These are phyloP conservation scores for Nannochloropsis gaditana DNA, from an alignment of 108 stramenopile genomes.

Conservation along the genomic window DNA sequence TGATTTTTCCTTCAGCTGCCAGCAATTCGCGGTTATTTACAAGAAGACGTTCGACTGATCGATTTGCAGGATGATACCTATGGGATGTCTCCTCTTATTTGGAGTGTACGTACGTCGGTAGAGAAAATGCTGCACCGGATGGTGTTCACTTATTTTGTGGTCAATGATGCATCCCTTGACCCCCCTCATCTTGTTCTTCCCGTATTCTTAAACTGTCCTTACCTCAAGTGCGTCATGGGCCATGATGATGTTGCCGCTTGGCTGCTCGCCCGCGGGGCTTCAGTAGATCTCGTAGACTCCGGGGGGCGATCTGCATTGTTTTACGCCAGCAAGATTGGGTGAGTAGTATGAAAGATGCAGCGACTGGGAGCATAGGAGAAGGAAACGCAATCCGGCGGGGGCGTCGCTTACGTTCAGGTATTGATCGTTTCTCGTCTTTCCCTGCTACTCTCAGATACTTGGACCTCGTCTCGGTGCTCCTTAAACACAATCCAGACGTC, in stretches of 20 bases:
- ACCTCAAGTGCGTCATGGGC: conserved; percentile 13
- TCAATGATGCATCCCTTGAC: neutral
- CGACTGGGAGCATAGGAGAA: neutral
- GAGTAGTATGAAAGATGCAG: neutral
- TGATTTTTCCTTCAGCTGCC: neutral
- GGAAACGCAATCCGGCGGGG: neutral
- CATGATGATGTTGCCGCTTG: conserved; percentile 5
- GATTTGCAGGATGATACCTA: neutral
- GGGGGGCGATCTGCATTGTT: conserved; percentile 2
- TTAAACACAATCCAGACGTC: neutral
- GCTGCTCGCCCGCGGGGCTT: neutral
- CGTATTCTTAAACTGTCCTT: neutral
- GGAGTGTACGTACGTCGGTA: neutral
- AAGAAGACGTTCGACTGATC: neutral
- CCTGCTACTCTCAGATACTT: neutral
- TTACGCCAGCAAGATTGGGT: conserved; percentile 20
- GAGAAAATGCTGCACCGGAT: neutral
- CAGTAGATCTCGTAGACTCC: neutral
- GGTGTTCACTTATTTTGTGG: too few species aligned
- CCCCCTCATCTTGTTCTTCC: neutral
- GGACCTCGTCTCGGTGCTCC: neutral
- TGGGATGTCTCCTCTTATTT: neutral
- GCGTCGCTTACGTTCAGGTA: too few species aligned
- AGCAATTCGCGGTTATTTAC: neutral
- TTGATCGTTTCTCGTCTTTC: too few species aligned